Base-by-base conservation (phyloP, 495 filamentous ascomycete genomes). In the Lindgomyces ingoldianus region DNA sequence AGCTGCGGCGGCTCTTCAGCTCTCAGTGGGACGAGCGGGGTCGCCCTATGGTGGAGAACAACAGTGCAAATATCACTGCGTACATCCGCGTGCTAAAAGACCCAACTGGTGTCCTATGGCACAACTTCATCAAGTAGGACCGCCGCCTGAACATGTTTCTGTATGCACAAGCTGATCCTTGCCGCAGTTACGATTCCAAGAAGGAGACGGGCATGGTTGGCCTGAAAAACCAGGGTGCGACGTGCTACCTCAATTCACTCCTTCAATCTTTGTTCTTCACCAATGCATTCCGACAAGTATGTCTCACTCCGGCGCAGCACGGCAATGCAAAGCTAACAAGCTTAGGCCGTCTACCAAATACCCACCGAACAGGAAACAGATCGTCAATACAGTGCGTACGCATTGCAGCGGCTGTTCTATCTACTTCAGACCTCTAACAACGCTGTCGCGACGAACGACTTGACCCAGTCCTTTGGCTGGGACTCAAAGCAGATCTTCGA, bases 41-140 rank as follows among this genome's bases (percentile, higher is more conserved):
- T 9, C 82, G 87, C 39, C 90, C 89, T n/a, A 81, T 99, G 62
- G 86, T 96, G 12, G 92, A 98, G 75, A 87, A 92, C 70, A 90
- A 96, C 50, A 81, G 84, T 27, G 91, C 88, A 50, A 93, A 90
- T 67, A 80, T 98, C 66, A 96, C 92, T 1, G 94, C 93, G 50
- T 99, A 96, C 72, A 89, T 99, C 50, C 85, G 93, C 47, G 84
- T 96, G 49, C 87, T 96, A 45, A 96, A 97, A 76, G 94, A 99
- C 74, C 94, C 96, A 29, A 99, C 94, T 2, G 94, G 94, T 54
- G 94, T 99, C n/a, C 76, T 99, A 63, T 99, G 94, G 94, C 94
- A 99, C 76, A 97, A 91, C 77, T 97, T 99, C 77, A 84, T 89
- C 69, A 95, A 97, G 86, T 89, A 73, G 57, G 82, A 64, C 51